Evolutionary conservation across 169 alveolate species (phyloP).

Genomic region (Eimeria zaria): DNA sequence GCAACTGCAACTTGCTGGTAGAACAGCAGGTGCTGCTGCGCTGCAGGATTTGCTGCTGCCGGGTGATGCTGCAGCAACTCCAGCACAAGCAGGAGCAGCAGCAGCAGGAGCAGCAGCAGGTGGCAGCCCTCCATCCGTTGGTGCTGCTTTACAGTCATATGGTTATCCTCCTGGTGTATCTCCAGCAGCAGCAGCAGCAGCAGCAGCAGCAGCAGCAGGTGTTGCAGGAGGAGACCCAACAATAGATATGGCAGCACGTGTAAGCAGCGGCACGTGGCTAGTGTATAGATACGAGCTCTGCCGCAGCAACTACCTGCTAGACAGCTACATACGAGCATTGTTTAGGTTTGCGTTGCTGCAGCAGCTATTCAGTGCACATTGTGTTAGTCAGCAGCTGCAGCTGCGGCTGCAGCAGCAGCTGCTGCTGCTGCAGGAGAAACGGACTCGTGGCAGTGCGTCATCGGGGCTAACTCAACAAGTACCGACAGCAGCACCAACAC

Average conservation of each 20-base stretch:
- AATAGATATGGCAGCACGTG: conserved; percentile 93
- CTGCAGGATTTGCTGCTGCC: conserved; percentile 26
- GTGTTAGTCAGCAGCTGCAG: conserved; percentile 70
- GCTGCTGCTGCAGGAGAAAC: conserved; percentile 52
- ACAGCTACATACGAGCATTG: conserved; percentile 74
- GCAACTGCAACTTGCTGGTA: background rate
- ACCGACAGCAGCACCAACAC: background rate
- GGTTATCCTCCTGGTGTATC: conserved; percentile 38
- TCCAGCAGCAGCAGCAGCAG: conserved; percentile 71
- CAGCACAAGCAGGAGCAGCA: conserved; percentile 16
- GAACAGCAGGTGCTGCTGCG: conserved; percentile 19
- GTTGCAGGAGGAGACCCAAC: conserved; percentile 42
- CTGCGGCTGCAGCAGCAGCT: conserved; percentile 77
- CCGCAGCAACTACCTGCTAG: conserved; percentile 83
- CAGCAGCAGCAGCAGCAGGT: conserved; percentile 69
- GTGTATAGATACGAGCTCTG: conserved; percentile 93
- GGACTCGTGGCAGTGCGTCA: background rate
- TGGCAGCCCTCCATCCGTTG: conserved; percentile 11
- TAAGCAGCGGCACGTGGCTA: conserved; percentile 95
- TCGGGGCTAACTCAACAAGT: background rate
- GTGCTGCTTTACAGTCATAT: conserved; percentile 40
- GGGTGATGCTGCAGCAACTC: background rate
- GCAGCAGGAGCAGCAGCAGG: conserved; percentile 47
- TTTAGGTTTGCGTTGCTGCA: conserved; percentile 50
- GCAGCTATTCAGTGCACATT: conserved; percentile 68